phyloP scores from a whole-genome alignment of 176 grass and related monocot species.

The Triticum urartu region DNA sequence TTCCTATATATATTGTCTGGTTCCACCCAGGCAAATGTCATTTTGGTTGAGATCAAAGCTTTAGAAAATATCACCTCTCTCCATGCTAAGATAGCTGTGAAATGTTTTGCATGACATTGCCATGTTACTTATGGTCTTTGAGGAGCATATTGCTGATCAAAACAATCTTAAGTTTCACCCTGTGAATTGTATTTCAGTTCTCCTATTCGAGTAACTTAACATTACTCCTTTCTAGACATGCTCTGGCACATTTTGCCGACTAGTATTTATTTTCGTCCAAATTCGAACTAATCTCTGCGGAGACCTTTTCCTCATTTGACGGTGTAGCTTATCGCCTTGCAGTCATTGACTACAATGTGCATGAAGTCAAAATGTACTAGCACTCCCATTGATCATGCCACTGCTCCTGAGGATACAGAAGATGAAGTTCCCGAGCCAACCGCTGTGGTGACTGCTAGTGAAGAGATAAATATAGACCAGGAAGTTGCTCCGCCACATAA shows the following conservation, averaged over 20 bases:
- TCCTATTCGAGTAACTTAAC: background rate
- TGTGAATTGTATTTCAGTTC: conserved; percentile 14
- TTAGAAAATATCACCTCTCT: conserved; percentile 14
- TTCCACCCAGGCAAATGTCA: background rate
- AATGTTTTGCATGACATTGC: background rate
- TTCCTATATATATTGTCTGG: background rate
- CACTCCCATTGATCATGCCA: conserved; percentile 39
- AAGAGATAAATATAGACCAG: conserved; percentile 28
- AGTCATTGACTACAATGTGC: conserved; percentile 49
- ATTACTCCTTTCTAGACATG: background rate
- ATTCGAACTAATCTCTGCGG: background rate
- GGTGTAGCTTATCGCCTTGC: conserved; percentile 12
- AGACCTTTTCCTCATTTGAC: conserved; percentile 20
- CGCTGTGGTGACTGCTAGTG: conserved; percentile 27
- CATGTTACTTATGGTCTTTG: background rate
- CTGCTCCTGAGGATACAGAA: conserved; percentile 36
- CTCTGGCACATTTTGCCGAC: background rate
- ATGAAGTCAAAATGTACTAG: conserved; percentile 47
- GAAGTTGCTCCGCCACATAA: conserved; percentile 48
- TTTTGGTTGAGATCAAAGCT: background rate
- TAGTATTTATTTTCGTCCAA: background rate
- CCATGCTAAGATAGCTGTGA: background rate
- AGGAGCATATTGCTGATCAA: background rate
- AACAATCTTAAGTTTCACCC: background rate
- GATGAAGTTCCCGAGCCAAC: conserved; percentile 42